Evolutionary conservation across 73 alveolate species (phyloP), one percentile per base, ranked within the genome.

Genomic region (Symbiodinium pilosum): DNA sequence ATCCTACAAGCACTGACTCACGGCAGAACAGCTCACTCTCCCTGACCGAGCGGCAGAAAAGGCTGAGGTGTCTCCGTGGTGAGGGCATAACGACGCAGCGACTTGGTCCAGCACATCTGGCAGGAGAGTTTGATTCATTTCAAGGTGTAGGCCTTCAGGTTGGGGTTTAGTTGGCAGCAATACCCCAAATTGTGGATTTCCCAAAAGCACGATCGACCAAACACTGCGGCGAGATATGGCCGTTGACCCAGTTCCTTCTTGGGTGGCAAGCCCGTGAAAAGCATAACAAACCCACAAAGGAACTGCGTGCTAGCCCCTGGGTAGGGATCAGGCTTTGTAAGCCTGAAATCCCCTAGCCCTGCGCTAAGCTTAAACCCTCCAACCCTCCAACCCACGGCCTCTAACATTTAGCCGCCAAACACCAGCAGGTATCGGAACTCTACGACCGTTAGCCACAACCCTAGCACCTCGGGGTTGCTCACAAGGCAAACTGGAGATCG

Each of bases 101-200:
- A 24, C 34, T 64, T 64, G 38, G 81, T 64, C 81, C 81, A 64
- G 81, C 81, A 64, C 81, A 64, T 64, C 81, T 64, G 81, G 81
- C 81, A 64, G 81, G 39, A 6, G 59, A 14, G 14, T 47, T 47
- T 47, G 59, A n/a, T n/a, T n/a, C n/a, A n/a, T n/a, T n/a, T n/a
- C n/a, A n/a, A 18, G 69, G 64, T 47, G 64, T 11, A 16, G 64
- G n/a, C n/a, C n/a, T n/a, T 47, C 64, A 47, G 7, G 64, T 7
- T 47, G 64, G 16, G 64, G 64, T 47, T 47, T 47, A 11, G 64
- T 47, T 7, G 24, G 64, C 64, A 51, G 21, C 12, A 24, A 51
- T 24, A 16, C 68, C 21, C 21, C 68, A 51, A 51, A 24, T n/a
- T n/a, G n/a, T 51, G 68, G n/a, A n/a, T n/a, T n/a, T n/a, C n/a